phyloP scores from a whole-genome alignment of 345 rosid genomes.

The Camelina laxa region DNA sequence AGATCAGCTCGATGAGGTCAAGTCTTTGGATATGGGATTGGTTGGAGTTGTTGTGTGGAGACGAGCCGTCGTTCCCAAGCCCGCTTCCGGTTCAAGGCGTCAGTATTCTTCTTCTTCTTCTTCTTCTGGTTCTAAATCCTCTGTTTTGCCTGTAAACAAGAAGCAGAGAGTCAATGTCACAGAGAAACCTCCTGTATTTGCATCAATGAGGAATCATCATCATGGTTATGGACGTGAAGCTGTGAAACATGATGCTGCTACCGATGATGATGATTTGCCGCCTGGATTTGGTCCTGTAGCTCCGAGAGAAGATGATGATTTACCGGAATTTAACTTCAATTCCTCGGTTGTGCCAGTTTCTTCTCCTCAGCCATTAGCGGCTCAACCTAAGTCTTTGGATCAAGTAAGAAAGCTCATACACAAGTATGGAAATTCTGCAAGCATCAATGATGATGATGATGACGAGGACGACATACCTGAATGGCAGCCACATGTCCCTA shows the following conservation, averaged over 20 bases:
- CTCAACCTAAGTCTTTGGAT: conserved; percentile 41
- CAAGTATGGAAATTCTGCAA: conserved; percentile 74
- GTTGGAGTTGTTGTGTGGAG: conserved; percentile 98
- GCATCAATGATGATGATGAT: conserved; percentile 52
- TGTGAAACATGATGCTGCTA: conserved; percentile 21
- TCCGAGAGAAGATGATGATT: conserved; percentile 79
- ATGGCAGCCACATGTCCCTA: conserved; percentile 70
- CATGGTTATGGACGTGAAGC: conserved; percentile 34
- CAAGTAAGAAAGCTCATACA: conserved; percentile 87
- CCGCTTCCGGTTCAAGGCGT: conserved; percentile 25
- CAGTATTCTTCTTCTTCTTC: conserved; percentile 22
- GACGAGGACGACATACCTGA: conserved; percentile 95
- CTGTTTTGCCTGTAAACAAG: conserved; percentile 37
- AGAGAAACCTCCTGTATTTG: conserved; percentile 31
- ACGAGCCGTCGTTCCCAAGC: conserved; percentile 51
- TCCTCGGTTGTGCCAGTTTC: conserved; percentile 37
- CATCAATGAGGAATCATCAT: conserved; percentile 13
- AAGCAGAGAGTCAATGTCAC: conserved; percentile 27
- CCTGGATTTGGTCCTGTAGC: conserved; percentile 89
- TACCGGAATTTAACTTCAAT: conserved; percentile 80
- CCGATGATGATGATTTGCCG: conserved; percentile 67
- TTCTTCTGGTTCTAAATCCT: conserved; percentile 18
- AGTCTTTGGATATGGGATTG: conserved; percentile 73
- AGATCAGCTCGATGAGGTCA: conserved; percentile 65
- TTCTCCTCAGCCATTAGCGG: conserved; percentile 24